Evolutionary conservation across 2,329 filamentous ascomycete genomes (phyloP).

Genomic region (Dactylellina leptospora): DNA sequence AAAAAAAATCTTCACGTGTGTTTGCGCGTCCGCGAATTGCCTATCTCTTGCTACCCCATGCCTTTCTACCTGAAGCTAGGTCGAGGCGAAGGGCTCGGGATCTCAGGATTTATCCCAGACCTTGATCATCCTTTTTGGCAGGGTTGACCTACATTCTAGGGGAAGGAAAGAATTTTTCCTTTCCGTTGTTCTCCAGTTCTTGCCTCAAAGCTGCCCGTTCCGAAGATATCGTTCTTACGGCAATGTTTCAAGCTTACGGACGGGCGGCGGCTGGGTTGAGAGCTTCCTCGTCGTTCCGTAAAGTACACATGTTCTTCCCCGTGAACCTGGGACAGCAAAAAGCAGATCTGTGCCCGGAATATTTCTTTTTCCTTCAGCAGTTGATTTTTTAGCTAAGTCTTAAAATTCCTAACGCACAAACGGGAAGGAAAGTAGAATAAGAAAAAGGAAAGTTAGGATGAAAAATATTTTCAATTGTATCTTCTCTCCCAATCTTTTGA

Average conservation of each 20-base stretch:
- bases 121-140: slow-evolving; percentile 16
- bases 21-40: slow-evolving; percentile 27
- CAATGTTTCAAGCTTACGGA: slow-evolving; percentile 40
- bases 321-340: slow-evolving; percentile 26
- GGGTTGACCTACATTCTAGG: slow-evolving; percentile 12
- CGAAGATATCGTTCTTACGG: slow-evolving; percentile 33
- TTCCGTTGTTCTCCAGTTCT: slow-evolving; percentile 9
- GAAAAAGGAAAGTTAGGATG: slow-evolving; percentile 51
- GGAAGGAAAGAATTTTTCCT: slow-evolving; percentile 40
- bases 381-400: slow-evolving; percentile 45
- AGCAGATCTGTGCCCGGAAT: slow-evolving; percentile 16
- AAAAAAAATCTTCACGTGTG: slow-evolving; percentile 28
- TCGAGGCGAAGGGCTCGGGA: slow-evolving; percentile 11
- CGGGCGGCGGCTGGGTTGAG: slow-evolving; percentile 21
- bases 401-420: slow-evolving; percentile 37
- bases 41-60: slow-evolving; percentile 25
- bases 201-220: slow-evolving; percentile 21
- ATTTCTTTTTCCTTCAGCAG: slow-evolving; percentile 30
- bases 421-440: slow-evolving; percentile 39
- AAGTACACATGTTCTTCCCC: slow-evolving; percentile 38
- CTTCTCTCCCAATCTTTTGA: slow-evolving; percentile 46
- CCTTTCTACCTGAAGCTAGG: slow-evolving; percentile 1
- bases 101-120: slow-evolving; percentile 26
- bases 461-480: slow-evolving; percentile 52
- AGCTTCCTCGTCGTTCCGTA: slow-evolving; percentile 44